A percentile compares a stretch with the other conserved stretches of the same genome.
Conservation (phyloP, 176 grass and related monocot species). For the Juncus effusus region DNA sequence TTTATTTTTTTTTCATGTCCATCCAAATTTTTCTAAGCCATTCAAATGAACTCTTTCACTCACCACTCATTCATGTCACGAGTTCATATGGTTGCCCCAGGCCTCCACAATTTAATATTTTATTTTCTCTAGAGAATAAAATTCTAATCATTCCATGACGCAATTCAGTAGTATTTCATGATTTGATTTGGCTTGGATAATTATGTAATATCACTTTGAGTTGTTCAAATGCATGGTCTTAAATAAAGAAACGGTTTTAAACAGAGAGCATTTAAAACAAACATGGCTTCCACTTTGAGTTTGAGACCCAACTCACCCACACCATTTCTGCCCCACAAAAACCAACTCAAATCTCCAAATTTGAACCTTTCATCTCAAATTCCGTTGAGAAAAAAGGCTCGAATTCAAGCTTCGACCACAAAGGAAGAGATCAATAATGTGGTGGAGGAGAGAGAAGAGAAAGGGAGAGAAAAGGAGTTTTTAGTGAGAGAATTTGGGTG, state of each 20-base stretch:
- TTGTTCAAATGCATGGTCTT: too few relatives aligned
- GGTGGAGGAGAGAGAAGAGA: constrained; percentile 3
- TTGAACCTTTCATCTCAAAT: not conserved
- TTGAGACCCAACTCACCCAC: constrained; percentile 11
- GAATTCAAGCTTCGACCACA: constrained; percentile 31
- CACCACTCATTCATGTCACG: constrained; percentile 16
- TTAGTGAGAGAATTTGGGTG: constrained; percentile 55
- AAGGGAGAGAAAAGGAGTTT: constrained; percentile 24
- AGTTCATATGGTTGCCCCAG: not conserved
- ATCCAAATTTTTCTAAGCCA: not conserved
- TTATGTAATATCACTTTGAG: too few relatives aligned
- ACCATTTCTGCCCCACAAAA: constrained; percentile 19
- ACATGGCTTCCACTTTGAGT: constrained; percentile 26
- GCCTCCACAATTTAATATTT: constrained; percentile 4
- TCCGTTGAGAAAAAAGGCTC: not conserved
- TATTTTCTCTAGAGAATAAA: too few relatives aligned
- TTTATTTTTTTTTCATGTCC: not conserved
- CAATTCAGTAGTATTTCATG: not conserved
- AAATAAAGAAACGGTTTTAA: not conserved
- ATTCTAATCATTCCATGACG: not conserved
- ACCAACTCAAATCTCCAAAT: constrained; percentile 14
- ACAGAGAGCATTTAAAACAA: not conserved
- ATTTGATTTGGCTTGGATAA: too few relatives aligned
- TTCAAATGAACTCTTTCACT: constrained; percentile 10
- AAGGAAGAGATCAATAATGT: constrained; percentile 28